A percentile compares a stretch with the other conserved stretches of the same genome.
Conservation (phyloP, 78 protist genomes). For the Paratrimastix pyriformis region DNA sequence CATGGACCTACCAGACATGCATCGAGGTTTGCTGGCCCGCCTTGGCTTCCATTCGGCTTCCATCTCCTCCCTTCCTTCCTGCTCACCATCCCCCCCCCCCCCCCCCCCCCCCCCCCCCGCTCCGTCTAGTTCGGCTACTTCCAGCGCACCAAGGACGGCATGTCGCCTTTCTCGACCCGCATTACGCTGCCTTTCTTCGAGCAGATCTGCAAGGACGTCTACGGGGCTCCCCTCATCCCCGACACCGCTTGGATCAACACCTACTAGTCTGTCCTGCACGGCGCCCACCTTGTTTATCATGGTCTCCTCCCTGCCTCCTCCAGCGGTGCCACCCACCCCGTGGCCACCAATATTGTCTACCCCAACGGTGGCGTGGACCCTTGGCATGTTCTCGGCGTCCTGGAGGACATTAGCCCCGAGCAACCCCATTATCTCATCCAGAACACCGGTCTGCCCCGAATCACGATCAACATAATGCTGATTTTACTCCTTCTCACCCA, state of each 20-base stretch:
- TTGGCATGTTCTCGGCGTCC: background rate
- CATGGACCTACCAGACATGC: background rate
- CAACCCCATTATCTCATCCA: background rate
- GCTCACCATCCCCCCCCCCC: no score
- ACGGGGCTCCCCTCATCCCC: background rate
- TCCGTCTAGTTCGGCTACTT: background rate
- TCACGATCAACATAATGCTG: background rate
- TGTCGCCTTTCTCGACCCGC: background rate
- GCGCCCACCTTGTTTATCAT: no score
- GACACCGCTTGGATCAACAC: background rate
- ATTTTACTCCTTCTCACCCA: background rate
- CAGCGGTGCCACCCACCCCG: background rate
- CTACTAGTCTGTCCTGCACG: no score
- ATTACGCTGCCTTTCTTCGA: background rate
- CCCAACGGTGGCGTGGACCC: background rate
- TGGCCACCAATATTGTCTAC: background rate
- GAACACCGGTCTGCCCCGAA: background rate
- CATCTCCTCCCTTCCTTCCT: background rate
- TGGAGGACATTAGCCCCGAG: background rate
- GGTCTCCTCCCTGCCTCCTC: no score
- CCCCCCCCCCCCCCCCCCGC: background rate
- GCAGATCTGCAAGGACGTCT: background rate
- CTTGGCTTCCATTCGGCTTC: no score
- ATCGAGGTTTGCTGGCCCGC: background rate
- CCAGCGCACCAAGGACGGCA: background rate